Evolutionary conservation across 2,329 filamentous ascomycete species (phyloP).

Genomic region (Furcasterigmium sp.): DNA sequence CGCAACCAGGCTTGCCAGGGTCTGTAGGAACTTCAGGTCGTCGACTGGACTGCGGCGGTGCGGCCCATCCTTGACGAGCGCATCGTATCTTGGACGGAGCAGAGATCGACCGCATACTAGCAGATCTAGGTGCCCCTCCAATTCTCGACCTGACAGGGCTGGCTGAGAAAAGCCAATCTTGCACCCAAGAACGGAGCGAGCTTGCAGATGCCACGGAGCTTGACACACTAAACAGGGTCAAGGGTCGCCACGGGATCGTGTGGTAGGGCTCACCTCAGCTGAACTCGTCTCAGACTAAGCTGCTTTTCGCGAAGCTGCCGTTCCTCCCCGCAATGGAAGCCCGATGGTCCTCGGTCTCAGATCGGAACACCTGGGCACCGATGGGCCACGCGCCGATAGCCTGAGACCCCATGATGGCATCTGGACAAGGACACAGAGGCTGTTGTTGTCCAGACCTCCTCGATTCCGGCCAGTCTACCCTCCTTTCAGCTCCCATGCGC

Average conservation of each 20-base stretch:
- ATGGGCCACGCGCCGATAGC: background rate
- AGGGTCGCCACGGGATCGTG: slow-evolving; percentile 14
- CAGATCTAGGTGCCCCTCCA: too few species aligned
- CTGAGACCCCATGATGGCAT: background rate
- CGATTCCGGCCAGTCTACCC: too few species aligned
- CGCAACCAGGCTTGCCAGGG: too few species aligned
- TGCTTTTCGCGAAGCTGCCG: slow-evolving; percentile 14
- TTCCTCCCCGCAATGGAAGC: slow-evolving; percentile 1
- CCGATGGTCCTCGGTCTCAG: background rate
- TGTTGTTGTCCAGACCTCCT: too few species aligned
- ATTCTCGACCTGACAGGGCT: slow-evolving; percentile 9
- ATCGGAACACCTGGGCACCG: background rate
- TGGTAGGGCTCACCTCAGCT: slow-evolving; percentile 33
- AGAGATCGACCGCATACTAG: too few species aligned
- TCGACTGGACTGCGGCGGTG: too few species aligned
- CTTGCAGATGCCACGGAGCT: slow-evolving; percentile 12
- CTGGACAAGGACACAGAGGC: too few species aligned
- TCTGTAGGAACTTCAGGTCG: too few species aligned
- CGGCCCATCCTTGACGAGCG: too few species aligned
- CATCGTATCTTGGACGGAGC: too few species aligned
- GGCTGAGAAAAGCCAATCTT: slow-evolving; percentile 8
- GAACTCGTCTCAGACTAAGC: slow-evolving; percentile 26
- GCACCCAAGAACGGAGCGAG: slow-evolving; percentile 21
- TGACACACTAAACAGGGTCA: slow-evolving; percentile 12
- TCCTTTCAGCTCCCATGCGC: too few species aligned